Conservation (phyloP, 2,329 filamentous ascomycete species). For the Colletotrichum orchidophilum region DNA sequence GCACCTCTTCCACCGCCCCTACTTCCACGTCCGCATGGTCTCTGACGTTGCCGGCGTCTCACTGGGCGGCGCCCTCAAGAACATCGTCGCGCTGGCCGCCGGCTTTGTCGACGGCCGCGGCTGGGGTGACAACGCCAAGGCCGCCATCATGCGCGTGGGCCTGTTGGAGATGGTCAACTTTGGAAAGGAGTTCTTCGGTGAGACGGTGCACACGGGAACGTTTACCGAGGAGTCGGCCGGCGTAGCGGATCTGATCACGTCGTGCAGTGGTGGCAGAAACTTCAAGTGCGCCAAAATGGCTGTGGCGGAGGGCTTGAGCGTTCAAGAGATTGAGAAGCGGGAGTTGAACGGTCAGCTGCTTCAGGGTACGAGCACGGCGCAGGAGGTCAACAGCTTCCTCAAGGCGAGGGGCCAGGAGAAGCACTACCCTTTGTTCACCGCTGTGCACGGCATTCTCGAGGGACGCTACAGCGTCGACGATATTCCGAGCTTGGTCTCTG, state of each 20-base stretch:
- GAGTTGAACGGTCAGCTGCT: constrained; percentile 97
- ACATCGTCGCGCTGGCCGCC: constrained; percentile 92
- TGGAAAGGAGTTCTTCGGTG: constrained; percentile 89
- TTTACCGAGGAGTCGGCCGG: constrained; percentile 98
- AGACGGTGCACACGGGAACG: constrained; percentile 81
- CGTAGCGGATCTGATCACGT: constrained; percentile 95
- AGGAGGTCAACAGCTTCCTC: constrained; percentile 90
- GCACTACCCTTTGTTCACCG: constrained; percentile 92
- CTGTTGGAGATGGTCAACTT: constrained; percentile 97
- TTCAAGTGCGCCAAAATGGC: constrained; percentile 93
- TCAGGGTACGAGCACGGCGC: constrained; percentile 91
- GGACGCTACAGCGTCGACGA: constrained; percentile 81
- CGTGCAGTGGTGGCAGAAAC: constrained; percentile 90
- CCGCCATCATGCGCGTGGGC: constrained; percentile 97
- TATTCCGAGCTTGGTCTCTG: constrained; percentile 73
- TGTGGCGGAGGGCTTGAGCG: constrained; percentile 79
- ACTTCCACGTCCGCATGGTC: constrained; percentile 96
- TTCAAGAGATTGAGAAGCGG: constrained; percentile 86
- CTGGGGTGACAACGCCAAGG: constrained; percentile 99
- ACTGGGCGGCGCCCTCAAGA: constrained; percentile 93
- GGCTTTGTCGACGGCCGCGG: constrained; percentile 95
- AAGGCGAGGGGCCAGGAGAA: constrained; percentile 79
- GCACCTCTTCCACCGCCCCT: constrained; percentile 91
- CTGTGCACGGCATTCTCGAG: constrained; percentile 82
- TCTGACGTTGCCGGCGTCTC: constrained; percentile 97